These are phyloP conservation scores for Usnea hakonensis DNA, from an alignment of 495 filamentous ascomycete species.

Conservation along the genomic window DNA sequence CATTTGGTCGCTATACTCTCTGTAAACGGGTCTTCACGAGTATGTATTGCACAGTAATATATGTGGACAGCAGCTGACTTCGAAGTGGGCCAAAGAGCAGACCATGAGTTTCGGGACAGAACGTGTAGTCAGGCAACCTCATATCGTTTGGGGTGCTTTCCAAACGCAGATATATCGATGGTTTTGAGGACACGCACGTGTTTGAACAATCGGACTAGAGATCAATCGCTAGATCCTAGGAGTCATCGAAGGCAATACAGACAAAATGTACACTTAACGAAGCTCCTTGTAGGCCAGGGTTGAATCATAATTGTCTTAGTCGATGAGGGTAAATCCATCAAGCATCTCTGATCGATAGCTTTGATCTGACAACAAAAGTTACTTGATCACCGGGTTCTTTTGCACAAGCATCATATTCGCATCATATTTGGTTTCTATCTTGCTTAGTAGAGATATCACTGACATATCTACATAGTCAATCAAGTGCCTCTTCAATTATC, in stretches of 20 bases:
- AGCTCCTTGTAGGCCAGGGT: background rate
- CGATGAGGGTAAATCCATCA: no score
- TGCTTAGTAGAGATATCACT: no score
- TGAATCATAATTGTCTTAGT: no score
- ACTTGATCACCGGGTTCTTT: no score
- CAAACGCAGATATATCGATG: background rate
- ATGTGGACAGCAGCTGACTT: background rate
- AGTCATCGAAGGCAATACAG: background rate
- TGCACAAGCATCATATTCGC: no score
- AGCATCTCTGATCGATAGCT: no score
- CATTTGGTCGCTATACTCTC: background rate
- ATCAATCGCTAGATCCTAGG: background rate
- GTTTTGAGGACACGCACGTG: background rate
- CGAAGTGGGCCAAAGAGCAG: background rate
- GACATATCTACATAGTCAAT: no score
- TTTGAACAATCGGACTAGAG: background rate
- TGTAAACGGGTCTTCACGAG: background rate
- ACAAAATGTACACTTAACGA: background rate
- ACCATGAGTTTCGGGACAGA: background rate
- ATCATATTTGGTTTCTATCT: no score
- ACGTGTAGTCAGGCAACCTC: background rate
- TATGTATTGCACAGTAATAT: background rate
- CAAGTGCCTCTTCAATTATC: no score
- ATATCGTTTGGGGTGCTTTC: background rate
- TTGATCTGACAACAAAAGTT: no score